Conservation (phyloP, 2,329 filamentous ascomycete species). For the Neofusicoccum cordaticola region DNA sequence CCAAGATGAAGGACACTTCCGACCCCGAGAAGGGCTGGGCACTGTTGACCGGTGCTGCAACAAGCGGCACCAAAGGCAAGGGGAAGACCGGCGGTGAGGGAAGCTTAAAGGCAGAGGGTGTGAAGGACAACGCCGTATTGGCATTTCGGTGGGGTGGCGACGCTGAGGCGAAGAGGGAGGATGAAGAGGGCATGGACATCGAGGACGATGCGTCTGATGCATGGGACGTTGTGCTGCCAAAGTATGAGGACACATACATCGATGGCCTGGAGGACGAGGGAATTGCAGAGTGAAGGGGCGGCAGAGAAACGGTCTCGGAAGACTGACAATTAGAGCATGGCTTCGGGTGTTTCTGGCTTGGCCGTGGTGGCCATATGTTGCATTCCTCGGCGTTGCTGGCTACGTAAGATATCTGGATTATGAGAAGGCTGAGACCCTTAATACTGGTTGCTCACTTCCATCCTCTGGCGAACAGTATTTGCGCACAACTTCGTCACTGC, state of each 20-base stretch:
- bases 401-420: not conserved
- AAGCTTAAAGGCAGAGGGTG: slow-evolving; percentile 35
- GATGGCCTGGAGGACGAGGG: slow-evolving; percentile 25
- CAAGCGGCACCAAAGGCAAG: slow-evolving; percentile 18
- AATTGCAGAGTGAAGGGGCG: slow-evolving; percentile 1
- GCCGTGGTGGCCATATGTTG: not conserved
- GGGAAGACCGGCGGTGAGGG: slow-evolving; percentile 21
- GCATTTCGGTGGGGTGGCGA: slow-evolving; percentile 34
- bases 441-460: too few species aligned
- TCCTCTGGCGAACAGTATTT: too few species aligned
- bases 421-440: too few species aligned
- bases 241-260: slow-evolving; percentile 35
- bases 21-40: slow-evolving; percentile 42
- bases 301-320: not conserved
- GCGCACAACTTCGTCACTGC: too few species aligned
- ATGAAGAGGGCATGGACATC: slow-evolving; percentile 6
- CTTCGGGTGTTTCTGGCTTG: not conserved
- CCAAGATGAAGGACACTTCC: slow-evolving; percentile 39
- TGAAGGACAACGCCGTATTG: slow-evolving; percentile 35
- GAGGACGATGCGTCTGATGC: slow-evolving; percentile 21
- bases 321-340: not conserved
- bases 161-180: slow-evolving; percentile 2
- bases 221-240: slow-evolving; percentile 37
- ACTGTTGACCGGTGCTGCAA: slow-evolving; percentile 27
- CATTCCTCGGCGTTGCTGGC: not conserved